phyloP scores from a whole-genome alignment of 768 basidiomycete species.

The Mycena rebaudengoi region DNA sequence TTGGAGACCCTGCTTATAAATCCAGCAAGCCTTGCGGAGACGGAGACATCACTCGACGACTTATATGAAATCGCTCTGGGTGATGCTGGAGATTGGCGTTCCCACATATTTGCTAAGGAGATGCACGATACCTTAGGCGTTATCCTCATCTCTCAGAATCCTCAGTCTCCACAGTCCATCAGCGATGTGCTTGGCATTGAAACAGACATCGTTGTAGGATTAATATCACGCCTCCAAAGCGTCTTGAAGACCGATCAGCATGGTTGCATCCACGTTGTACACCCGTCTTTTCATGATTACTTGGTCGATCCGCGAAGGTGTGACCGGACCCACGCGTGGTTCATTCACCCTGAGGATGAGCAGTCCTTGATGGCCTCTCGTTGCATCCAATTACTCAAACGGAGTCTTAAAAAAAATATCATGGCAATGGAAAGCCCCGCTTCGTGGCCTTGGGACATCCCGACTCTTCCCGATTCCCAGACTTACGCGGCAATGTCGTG shows the following conservation, averaged over 20 bases:
- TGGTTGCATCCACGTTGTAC: background rate
- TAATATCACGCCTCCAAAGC: background rate
- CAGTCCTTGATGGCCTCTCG: background rate
- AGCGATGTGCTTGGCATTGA: background rate
- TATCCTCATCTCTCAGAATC: background rate
- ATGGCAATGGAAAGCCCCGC: no score
- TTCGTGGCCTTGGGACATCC: background rate
- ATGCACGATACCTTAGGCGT: background rate
- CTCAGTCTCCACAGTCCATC: background rate
- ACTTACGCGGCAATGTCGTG: slow-evolving; percentile 1
- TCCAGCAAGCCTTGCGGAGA: background rate
- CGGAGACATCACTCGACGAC: background rate
- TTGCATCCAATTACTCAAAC: background rate
- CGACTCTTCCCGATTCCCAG: background rate
- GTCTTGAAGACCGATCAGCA: background rate
- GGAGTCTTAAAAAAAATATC: background rate
- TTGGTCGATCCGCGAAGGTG: background rate
- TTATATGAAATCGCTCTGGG: background rate
- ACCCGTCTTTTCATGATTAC: slow-evolving; percentile 8
- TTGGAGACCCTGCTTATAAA: background rate
- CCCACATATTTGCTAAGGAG: background rate
- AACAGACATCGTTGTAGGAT: no score
- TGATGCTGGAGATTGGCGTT: background rate
- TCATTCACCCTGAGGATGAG: background rate
- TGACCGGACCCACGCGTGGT: background rate